phyloP scores from a whole-genome alignment of 1,139 yeast species.

The Pichia sp. region DNA sequence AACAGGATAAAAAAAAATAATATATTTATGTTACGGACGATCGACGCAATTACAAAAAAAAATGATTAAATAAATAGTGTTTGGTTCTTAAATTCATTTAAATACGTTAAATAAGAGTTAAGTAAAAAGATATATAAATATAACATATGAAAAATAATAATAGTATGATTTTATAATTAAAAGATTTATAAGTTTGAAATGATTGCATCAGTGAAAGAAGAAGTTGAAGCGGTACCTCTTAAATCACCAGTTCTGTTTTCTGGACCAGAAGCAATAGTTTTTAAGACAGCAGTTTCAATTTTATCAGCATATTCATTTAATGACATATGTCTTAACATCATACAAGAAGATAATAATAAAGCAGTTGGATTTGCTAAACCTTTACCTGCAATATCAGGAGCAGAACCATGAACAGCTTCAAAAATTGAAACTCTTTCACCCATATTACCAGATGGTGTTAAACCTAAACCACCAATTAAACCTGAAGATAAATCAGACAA shows the following conservation, averaged over 20 bases:
- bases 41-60: too few species aligned
- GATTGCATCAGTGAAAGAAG: slow-evolving; percentile 80
- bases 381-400: slow-evolving; percentile 97
- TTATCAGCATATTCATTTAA: slow-evolving; percentile 71
- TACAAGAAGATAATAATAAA: slow-evolving; percentile 84
- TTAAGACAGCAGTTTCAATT: slow-evolving; percentile 84
- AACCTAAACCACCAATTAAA: slow-evolving; percentile 95
- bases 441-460: slow-evolving; percentile 98
- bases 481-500: slow-evolving; percentile 97
- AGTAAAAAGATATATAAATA: background rate
- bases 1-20: too few species aligned
- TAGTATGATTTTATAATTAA: background rate
- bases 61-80: too few species aligned
- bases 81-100: too few species aligned
- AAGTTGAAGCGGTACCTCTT: slow-evolving; percentile 86
- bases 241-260: slow-evolving; percentile 94
- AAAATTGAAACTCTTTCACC: slow-evolving; percentile 96
- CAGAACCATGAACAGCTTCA: slow-evolving; percentile 99
- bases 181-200: slow-evolving; percentile 45
- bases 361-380: slow-evolving; percentile 99
- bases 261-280: slow-evolving; percentile 91
- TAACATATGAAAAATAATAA: background rate
- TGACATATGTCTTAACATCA: slow-evolving; percentile 99
- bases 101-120: background rate
- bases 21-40: too few species aligned